These are phyloP conservation scores for Macadamia tetraphylla DNA, from an alignment of 164 flowering plant genomes.

Conservation along the genomic window DNA sequence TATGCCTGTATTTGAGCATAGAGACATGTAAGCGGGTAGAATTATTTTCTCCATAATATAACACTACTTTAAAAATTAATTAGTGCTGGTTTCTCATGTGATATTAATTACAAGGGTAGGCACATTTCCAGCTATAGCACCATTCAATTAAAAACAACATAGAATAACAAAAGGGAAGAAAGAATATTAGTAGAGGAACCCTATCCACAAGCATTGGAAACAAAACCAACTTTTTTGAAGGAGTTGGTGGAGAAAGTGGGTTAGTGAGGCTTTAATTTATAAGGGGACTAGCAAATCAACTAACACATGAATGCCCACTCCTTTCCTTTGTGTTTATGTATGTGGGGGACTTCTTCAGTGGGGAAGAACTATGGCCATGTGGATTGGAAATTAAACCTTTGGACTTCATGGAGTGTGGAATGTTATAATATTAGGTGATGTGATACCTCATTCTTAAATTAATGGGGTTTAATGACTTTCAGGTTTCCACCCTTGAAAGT, in stretches of 20 bases:
- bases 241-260: conserved; percentile 4
- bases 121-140: background rate
- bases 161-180: background rate
- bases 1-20: no score
- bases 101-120: background rate
- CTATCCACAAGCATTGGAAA: background rate
- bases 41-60: no score
- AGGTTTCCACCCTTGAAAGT: background rate
- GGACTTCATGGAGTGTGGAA: background rate
- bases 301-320: conserved; percentile 7
- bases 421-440: conserved; percentile 9
- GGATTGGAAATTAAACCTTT: background rate
- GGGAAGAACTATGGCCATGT: conserved; percentile 3
- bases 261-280: background rate
- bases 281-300: conserved; percentile 9
- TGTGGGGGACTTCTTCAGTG: conserved; percentile 1
- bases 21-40: no score
- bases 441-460: background rate
- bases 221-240: background rate
- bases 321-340: background rate
- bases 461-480: background rate
- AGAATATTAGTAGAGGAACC: background rate
- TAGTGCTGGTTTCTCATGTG: no score
- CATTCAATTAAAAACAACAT: background rate
- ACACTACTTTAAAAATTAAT: no score